Base-by-base conservation (phyloP, 106 monocot species). In the Alisma plantagoaquatica region DNA sequence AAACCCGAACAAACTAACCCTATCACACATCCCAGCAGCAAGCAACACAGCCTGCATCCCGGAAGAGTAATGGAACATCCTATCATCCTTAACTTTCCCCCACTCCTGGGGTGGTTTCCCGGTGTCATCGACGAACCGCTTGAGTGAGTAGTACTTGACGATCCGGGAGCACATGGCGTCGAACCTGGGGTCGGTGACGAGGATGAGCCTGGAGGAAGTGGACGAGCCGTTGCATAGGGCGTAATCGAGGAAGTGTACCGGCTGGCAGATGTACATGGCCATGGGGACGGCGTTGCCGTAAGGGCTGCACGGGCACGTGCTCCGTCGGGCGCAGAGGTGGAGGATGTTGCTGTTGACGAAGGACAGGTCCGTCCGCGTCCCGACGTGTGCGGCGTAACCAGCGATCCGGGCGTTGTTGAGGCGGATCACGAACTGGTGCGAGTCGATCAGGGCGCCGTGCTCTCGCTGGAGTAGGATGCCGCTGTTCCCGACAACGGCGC, bases 401-500 rank as follows among this genome's bases (percentile, higher is more conserved):
- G 27, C n/a, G 20, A 31, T 75, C 29, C 71, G 56, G 9, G 90
- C 90, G 51, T 84, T 91, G 64, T 91, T 84, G 19, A 91, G 76
- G 25, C 90, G 55, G 57, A 91, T 77, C 15, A 91, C 80, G 11
- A 73, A 41, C 9, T 84, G 77, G 47, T 90, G 89, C 53, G 42
- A 8, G 58, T 90, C 89, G 57, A 90, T 90, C 29, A 83, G 61
- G 4, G 53, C 58, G 7, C 84, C 89, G 41, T 56, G 35, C 30
- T 61, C 65, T 7, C 28, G 19, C 3, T 68, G 70, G 24, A 92
- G 68, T 12, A 92, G 64, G 57, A 92, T 86, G 10, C 89, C 89
- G 51, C 89, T 84, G 56, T 90, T 90, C 3, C 89, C 89, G 47
- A 90, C 89, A 5, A 90, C 89, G 2, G 89, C 89, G 68, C 89